phyloP scores from a whole-genome alignment of 2,329 filamentous ascomycete genomes.

The Claviceps digitariae region DNA sequence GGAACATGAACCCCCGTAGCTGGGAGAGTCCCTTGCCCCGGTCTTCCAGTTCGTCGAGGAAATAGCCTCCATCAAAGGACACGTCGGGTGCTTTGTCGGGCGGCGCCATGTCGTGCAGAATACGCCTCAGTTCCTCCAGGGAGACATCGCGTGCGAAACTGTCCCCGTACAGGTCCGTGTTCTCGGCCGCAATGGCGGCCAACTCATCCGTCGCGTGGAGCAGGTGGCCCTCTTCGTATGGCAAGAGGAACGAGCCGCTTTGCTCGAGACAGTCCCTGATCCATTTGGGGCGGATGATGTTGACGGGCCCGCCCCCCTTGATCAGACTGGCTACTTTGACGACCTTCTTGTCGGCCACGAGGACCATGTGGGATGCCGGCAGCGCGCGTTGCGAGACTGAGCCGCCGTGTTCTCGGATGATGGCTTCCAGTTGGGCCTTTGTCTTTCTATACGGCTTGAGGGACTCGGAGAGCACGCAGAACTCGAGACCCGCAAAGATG shows the following conservation, averaged over 20 bases:
- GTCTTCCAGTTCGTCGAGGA: slow-evolving; percentile 41
- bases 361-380: slow-evolving; percentile 47
- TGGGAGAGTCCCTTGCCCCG: slow-evolving; percentile 39
- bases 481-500: slow-evolving; percentile 63
- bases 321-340: slow-evolving; percentile 76
- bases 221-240: slow-evolving; percentile 50
- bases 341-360: slow-evolving; percentile 65
- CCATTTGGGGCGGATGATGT: slow-evolving; percentile 72
- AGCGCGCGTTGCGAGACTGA: slow-evolving; percentile 61
- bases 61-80: slow-evolving; percentile 29
- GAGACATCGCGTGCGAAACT: slow-evolving; percentile 64
- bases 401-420: slow-evolving; percentile 77
- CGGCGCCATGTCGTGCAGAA: slow-evolving; percentile 38
- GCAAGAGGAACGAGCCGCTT: slow-evolving; percentile 45
- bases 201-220: slow-evolving; percentile 52
- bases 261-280: slow-evolving; percentile 64
- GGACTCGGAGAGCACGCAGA: slow-evolving; percentile 74
- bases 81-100: slow-evolving; percentile 27
- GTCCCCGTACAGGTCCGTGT: slow-evolving; percentile 67
- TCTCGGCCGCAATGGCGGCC: slow-evolving; percentile 38
- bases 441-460: slow-evolving; percentile 54
- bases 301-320: slow-evolving; percentile 48
- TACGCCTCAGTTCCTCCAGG: slow-evolving; percentile 44
- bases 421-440: slow-evolving; percentile 64
- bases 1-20: slow-evolving; percentile 39